Base-by-base conservation (phyloP, 495 filamentous ascomycete species). In the Penicillium fimorum region DNA sequence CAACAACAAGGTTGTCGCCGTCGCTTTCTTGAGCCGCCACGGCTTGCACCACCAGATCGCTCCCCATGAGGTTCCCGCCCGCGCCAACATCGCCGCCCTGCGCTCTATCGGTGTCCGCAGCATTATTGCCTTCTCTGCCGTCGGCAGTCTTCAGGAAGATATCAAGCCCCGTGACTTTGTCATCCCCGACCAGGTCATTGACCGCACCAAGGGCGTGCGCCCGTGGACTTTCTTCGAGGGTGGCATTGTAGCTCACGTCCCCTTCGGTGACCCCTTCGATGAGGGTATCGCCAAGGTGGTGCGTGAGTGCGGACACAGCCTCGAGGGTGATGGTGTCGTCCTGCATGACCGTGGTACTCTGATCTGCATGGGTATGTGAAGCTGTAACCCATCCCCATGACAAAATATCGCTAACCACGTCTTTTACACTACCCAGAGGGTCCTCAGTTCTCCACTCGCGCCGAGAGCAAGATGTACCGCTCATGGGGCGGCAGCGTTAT, bases 81-180 rank as follows among this genome's bases (percentile, higher is more conserved):
- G 90, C 55, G 94, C 94, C 72, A 99, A 97, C 78, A 92, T 99
- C 64, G 94, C 94, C 41, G 95, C 94, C 35, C 80, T 97, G 41
- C 89, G 95, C 58, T 85, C 81, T 60, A 74, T 99, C 61, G 94
- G 94, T 62, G 94, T 97, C 25, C 86, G 90, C 60, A 86, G 83
- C 65, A 82, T 96, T 70, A 88, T 99, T 68, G 91, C 93, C 52
- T 97, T 97, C 82, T 90, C 87, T 59, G 94, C 95, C 51, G 94
- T 99, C 66, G 94, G 94, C 58, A 92, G 88, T 68, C 78, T 99
- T 65, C 88, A 86, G 65, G 93, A 96, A 74, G 83, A 89, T 62
- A 92, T 99, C 70, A 86, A 85, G 73, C 94, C 94, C 46, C 86
- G 92, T 65, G 95, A 99, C 76, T 99, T 99, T 70, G 88, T 97